Evolutionary conservation across 495 filamentous ascomycete genomes (phyloP).

Genomic region (Paragyromitra xinjiangensis): DNA sequence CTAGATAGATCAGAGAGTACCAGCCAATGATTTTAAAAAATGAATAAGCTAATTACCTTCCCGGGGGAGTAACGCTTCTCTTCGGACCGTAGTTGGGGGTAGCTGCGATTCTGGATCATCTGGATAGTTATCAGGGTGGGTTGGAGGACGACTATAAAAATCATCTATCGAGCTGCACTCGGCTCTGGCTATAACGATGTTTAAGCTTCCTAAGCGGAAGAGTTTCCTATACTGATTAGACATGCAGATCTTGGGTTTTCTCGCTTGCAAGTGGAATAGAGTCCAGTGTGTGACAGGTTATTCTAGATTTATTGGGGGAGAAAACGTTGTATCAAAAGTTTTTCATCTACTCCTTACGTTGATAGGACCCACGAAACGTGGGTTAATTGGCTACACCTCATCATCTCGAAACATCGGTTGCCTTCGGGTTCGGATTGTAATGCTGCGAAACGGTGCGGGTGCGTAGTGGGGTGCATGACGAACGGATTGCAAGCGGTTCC

Average conservation of each 20-base stretch:
- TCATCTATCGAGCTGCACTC: slow-evolving; percentile 16
- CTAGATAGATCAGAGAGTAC: slow-evolving; percentile 55
- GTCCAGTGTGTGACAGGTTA: neutral
- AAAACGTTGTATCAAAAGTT: neutral
- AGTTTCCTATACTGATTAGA: slow-evolving; percentile 25
- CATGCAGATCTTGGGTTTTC: slow-evolving; percentile 1
- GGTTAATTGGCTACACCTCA: neutral
- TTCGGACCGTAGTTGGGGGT: neutral
- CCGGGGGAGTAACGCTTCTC: slow-evolving; percentile 7
- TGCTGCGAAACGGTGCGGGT: neutral
- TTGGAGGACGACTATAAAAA: slow-evolving; percentile 19
- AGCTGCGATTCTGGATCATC: neutral
- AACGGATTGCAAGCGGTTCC: neutral
- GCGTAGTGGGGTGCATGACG: neutral
- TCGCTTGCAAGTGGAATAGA: neutral
- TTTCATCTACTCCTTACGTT: neutral
- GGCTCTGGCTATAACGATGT: slow-evolving; percentile 11
- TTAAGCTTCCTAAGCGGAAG: slow-evolving; percentile 6
- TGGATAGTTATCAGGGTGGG: slow-evolving; percentile 15
- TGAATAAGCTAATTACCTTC: slow-evolving; percentile 21
- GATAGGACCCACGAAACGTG: slow-evolving; percentile 1
- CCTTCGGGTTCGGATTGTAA: neutral
- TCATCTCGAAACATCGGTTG: slow-evolving; percentile 8
- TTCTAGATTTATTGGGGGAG: neutral
- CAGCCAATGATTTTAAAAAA: slow-evolving; percentile 2